These are phyloP conservation scores for Dovyalis caffra DNA, from an alignment of 345 rosid species.

Conservation along the genomic window DNA sequence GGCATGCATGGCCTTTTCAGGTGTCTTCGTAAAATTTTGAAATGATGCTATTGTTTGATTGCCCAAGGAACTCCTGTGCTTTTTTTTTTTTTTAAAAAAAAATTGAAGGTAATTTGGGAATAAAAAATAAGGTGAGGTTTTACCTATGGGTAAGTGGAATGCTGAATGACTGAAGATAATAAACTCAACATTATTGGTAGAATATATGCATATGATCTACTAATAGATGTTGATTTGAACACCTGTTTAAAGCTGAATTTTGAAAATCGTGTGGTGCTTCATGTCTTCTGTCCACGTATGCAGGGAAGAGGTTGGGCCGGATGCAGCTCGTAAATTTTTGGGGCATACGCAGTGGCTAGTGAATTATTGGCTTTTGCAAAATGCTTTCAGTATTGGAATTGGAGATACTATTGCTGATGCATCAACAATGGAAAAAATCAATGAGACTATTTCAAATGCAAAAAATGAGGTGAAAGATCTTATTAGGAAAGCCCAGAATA, in stretches of 20 bases:
- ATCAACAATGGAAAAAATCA: slow-evolving; percentile 84
- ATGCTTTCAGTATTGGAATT: slow-evolving; percentile 93
- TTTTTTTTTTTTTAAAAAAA: too few species aligned
- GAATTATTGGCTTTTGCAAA: slow-evolving; percentile 95
- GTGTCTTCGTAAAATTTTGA: not conserved
- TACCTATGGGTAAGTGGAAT: not conserved
- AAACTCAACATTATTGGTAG: not conserved
- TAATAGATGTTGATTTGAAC: not conserved
- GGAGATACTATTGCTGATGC: slow-evolving; percentile 99
- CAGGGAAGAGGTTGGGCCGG: slow-evolving; percentile 99
- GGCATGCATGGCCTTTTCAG: not conserved
- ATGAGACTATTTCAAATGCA: slow-evolving; percentile 78
- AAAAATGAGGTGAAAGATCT: slow-evolving; percentile 81
- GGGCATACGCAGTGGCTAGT: slow-evolving; percentile 99
- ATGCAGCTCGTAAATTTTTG: slow-evolving; percentile 97
- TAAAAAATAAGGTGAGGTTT: too few species aligned
- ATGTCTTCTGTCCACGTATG: not conserved
- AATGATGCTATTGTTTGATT: too few species aligned
- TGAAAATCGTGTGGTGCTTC: not conserved
- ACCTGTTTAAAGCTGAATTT: not conserved
- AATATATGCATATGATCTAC: not conserved
- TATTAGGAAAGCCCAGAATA: slow-evolving; percentile 62
- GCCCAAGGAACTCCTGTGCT: too few species aligned
- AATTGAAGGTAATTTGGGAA: too few species aligned
- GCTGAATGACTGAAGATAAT: not conserved